These are phyloP conservation scores for Podospora anserina DNA, from an alignment of 495 filamentous ascomycete species.

Conservation along the genomic window DNA sequence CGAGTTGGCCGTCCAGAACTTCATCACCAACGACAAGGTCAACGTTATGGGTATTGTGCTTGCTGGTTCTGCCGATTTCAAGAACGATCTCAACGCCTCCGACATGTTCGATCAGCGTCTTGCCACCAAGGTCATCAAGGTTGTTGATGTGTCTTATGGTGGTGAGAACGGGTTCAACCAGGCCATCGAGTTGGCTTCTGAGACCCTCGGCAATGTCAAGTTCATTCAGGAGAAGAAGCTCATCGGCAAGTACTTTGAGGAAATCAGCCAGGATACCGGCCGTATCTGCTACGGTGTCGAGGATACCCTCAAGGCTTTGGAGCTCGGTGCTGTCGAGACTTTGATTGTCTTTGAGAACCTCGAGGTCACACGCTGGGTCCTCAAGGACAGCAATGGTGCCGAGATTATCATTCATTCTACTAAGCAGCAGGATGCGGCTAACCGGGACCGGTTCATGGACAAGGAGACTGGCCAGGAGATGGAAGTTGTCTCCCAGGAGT, in stretches of 20 bases:
- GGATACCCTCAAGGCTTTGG: conserved; percentile 95
- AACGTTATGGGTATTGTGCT: conserved; percentile 93
- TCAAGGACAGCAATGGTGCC: conserved; percentile 70
- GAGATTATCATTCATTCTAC: conserved; percentile 81
- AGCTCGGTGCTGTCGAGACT: conserved; percentile 89
- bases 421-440: conserved; percentile 71
- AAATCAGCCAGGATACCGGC: conserved; percentile 95
- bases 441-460: conserved; percentile 85
- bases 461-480: conserved; percentile 94
- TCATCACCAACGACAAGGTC: conserved; percentile 95
- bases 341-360: conserved; percentile 98
- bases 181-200: conserved; percentile 89
- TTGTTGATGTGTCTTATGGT: conserved; percentile 97
- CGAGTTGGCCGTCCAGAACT: conserved; percentile 95
- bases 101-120: conserved; percentile 94
- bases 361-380: conserved; percentile 83
- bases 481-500: conserved; percentile 78
- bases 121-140: conserved; percentile 93
- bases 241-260: conserved; percentile 96
- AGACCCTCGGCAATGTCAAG: conserved; percentile 98
- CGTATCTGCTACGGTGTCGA: conserved; percentile 97
- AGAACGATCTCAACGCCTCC: conserved; percentile 96
- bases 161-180: conserved; percentile 99
- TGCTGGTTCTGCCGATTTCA: conserved; percentile 97
- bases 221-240: conserved; percentile 99